These are phyloP conservation scores for Aspergillus fumigatiaffinis DNA, from an alignment of 2,329 filamentous ascomycete species.

Conservation along the genomic window DNA sequence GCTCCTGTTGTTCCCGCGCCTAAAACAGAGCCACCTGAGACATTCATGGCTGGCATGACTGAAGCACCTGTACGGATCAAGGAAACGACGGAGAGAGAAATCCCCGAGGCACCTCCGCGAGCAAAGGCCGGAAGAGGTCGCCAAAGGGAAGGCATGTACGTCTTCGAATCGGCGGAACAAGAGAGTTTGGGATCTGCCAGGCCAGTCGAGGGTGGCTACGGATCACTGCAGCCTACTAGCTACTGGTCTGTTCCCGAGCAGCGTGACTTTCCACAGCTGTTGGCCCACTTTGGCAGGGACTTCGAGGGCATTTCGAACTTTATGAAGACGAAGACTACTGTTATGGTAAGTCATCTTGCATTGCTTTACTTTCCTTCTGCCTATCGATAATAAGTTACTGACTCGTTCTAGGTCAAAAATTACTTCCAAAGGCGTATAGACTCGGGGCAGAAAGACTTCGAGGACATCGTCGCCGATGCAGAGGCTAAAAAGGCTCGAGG, in stretches of 20 bases:
- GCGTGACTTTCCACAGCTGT: constrained; percentile 43
- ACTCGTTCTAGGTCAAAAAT: constrained; percentile 44
- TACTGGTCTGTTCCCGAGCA: constrained; percentile 52
- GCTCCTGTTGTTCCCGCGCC: constrained; percentile 20
- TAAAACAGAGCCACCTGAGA: constrained; percentile 24
- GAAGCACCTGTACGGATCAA: constrained; percentile 19
- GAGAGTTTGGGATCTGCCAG: constrained; percentile 22
- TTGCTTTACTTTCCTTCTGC: not conserved
- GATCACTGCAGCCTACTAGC: constrained; percentile 43
- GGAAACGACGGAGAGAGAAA: constrained; percentile 27
- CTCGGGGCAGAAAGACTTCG: constrained; percentile 42
- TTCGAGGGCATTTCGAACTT: constrained; percentile 47
- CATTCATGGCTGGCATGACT: constrained; percentile 13
- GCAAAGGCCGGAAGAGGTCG: constrained; percentile 27
- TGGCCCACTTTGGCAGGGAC: constrained; percentile 47
- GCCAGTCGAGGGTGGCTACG: constrained; percentile 31
- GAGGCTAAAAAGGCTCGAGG: constrained; percentile 44
- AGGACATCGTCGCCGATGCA: constrained; percentile 39
- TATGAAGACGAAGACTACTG: constrained; percentile 51
- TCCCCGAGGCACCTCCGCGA: constrained; percentile 19
- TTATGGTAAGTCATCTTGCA: constrained; percentile 41
- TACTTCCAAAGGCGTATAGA: constrained; percentile 45
- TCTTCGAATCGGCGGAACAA: constrained; percentile 33
- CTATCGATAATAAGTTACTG: not conserved
- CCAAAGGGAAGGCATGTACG: constrained; percentile 32